Percentiles rank a stretch among this genome's conserved stretches.
phyloP scores from a whole-genome alignment of 495 filamentous ascomycete species.

The Xylaria palmicola region DNA sequence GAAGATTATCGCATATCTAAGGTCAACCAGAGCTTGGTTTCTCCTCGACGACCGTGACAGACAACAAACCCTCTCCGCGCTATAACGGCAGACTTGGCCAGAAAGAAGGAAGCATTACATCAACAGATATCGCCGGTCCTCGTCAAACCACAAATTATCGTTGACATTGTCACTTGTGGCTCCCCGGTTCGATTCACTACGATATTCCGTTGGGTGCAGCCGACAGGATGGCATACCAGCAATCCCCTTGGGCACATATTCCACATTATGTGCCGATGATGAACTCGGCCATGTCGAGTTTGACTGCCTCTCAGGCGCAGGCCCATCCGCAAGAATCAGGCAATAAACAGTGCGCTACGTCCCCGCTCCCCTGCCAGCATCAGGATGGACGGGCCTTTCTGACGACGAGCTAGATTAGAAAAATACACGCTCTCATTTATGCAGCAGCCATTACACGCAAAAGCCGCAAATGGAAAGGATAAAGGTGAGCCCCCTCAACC shows the following conservation, averaged over 20 bases:
- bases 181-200: slow-evolving; percentile 8
- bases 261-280: slow-evolving; percentile 33
- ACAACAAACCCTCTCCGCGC: background rate
- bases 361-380: background rate
- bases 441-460: slow-evolving; percentile 33
- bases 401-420: background rate
- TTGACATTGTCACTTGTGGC: background rate
- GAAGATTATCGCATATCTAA: background rate
- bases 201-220: slow-evolving; percentile 10
- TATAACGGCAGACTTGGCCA: background rate
- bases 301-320: slow-evolving; percentile 25
- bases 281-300: slow-evolving; percentile 28
- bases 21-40: background rate
- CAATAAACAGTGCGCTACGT: slow-evolving; percentile 22
- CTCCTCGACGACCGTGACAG: background rate
- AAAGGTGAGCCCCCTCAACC: slow-evolving; percentile 22
- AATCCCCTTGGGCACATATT: slow-evolving; percentile 26
- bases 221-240: slow-evolving; percentile 30
- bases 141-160: background rate
- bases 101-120: background rate
- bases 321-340: slow-evolving; percentile 18
- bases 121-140: no score
- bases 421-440: slow-evolving; percentile 32
- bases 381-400: background rate
- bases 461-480: slow-evolving; percentile 35